phyloP scores from a whole-genome alignment of 2,329 filamentous ascomycete genomes.

The Phyllosticta ampelicida region DNA sequence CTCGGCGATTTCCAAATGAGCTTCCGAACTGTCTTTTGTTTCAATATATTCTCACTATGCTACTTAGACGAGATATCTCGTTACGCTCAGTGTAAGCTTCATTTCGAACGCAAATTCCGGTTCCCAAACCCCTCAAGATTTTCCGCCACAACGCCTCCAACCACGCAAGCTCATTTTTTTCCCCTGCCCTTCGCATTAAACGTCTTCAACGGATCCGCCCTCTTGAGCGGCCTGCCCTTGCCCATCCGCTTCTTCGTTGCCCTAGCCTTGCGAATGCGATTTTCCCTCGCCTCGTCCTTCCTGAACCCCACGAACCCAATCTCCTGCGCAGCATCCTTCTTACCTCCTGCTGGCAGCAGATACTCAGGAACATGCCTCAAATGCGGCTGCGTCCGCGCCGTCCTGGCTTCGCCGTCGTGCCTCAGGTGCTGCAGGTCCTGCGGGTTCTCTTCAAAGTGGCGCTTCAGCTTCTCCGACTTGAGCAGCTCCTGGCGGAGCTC shows the following conservation, averaged over 20 bases:
- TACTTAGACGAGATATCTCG: not conserved
- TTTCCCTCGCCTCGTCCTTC: slow-evolving; percentile 34
- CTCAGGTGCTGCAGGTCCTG: slow-evolving; percentile 76
- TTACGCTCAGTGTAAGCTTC: not conserved
- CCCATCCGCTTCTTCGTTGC: slow-evolving; percentile 32
- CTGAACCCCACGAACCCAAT: slow-evolving; percentile 65
- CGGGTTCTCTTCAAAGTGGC: slow-evolving; percentile 96
- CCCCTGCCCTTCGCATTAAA: slow-evolving; percentile 50
- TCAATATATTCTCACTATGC: no score
- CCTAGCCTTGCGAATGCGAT: slow-evolving; percentile 33
- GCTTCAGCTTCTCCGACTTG: slow-evolving; percentile 86
- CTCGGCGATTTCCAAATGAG: no score
- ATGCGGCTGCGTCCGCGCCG: slow-evolving; percentile 76
- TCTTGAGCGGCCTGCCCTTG: slow-evolving; percentile 44
- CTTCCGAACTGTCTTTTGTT: no score
- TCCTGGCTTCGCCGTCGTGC: slow-evolving; percentile 79
- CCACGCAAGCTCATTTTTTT: slow-evolving; percentile 19
- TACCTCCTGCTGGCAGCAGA: slow-evolving; percentile 64
- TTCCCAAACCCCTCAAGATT: no score
- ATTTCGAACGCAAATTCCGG: no score
- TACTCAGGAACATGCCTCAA: slow-evolving; percentile 93
- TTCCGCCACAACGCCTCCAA: not conserved
- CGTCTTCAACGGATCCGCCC: slow-evolving; percentile 75
- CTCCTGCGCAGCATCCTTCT: slow-evolving; percentile 54
- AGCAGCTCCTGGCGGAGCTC: slow-evolving; percentile 84